Evolutionary conservation across 2,329 filamentous ascomycete species (phyloP), one percentile per base, ranked within the genome.

Genomic region (Fusarium setosum): DNA sequence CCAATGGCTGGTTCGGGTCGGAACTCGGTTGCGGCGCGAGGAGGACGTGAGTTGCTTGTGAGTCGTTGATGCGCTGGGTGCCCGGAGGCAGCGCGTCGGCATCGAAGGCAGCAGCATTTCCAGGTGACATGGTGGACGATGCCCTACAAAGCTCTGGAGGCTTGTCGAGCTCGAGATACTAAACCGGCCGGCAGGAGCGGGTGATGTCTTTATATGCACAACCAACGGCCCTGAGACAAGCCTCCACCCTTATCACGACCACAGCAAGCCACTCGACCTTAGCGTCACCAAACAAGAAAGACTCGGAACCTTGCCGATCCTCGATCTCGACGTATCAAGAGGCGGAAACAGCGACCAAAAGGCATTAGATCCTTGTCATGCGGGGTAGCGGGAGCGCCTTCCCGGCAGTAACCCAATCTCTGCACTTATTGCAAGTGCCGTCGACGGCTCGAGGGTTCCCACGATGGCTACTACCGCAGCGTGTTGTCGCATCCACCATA

Each of bases 1-100:
- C 65, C 47, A 68, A 50, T 21, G 65, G 65, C 23, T 68, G 63
- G 17, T 68, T 68, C 1, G 63, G 65, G 12, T 68, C 65, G 24
- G 65, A 61, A 34, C 47, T 62, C 18, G 65, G 65, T 35, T 64
- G 63, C 10, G 65, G 65, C 10, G 64, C 65, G 26, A 68, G 50
- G 3, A 68, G 8, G 9, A 68, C 49, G 13, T 68, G 52, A 1
- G 54, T 61, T 3, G 63, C 60, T n/a, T 51, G 47, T 5, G 45
- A 17, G 32, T 63, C 58, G 35, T 68, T 60, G 38, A 68, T 67
- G 18, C 56, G 60, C 4, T 67, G 60, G 2, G 65, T 68, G 23
- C 65, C 65, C 9, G 65, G 65, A 31, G 65, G 65, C 31, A 68
- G 12, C 2, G 32, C 32, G 1, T 59, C 35, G 32, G 38, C 6